Conservation (phyloP, 805 yeast genomes). For the Hanseniaspora pseudoguilliermondii region DNA sequence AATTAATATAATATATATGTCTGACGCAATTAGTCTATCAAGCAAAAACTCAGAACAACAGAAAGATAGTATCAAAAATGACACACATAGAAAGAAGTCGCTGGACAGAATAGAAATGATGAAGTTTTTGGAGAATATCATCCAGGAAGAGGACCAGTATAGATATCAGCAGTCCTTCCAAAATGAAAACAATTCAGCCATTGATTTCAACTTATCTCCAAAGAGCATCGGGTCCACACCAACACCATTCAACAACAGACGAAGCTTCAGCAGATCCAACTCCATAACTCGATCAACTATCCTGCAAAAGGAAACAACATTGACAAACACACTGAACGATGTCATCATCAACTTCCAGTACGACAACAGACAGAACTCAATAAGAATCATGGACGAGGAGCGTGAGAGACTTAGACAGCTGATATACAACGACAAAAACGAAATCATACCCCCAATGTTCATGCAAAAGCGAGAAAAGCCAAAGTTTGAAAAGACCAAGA, state of each 20-base stretch:
- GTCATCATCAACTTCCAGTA: slow-evolving; percentile 10
- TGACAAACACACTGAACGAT: not conserved
- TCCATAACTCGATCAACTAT: not conserved
- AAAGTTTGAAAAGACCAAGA: not conserved
- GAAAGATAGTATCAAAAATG: not conserved
- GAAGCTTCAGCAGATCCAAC: slow-evolving; percentile 11
- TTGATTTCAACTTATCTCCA: not conserved
- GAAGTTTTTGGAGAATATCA: slow-evolving; percentile 6
- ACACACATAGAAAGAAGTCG: slow-evolving; percentile 1
- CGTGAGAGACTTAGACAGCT: slow-evolving; percentile 7
- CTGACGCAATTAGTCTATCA: not conserved
- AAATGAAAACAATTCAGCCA: not conserved
- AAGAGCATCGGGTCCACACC: slow-evolving; percentile 1
- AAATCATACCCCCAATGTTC: slow-evolving; percentile 10
- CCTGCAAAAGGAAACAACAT: not conserved
- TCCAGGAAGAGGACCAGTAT: slow-evolving; percentile 9
- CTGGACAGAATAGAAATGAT: slow-evolving; percentile 9
- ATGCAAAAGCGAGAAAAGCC: slow-evolving; percentile 1
- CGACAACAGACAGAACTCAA: slow-evolving; percentile 5
- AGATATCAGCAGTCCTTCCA: slow-evolving; percentile 6
- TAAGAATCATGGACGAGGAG: slow-evolving; percentile 10
- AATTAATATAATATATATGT: not conserved
- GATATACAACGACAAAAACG: slow-evolving; percentile 8
- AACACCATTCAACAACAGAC: slow-evolving; percentile 7
- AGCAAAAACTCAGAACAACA: slow-evolving; percentile 6